Percentiles rank a stretch among this genome's conserved stretches.
phyloP scores from a whole-genome alignment of 1,284 basidiomycete genomes.

The Cryptococcus floricola region DNA sequence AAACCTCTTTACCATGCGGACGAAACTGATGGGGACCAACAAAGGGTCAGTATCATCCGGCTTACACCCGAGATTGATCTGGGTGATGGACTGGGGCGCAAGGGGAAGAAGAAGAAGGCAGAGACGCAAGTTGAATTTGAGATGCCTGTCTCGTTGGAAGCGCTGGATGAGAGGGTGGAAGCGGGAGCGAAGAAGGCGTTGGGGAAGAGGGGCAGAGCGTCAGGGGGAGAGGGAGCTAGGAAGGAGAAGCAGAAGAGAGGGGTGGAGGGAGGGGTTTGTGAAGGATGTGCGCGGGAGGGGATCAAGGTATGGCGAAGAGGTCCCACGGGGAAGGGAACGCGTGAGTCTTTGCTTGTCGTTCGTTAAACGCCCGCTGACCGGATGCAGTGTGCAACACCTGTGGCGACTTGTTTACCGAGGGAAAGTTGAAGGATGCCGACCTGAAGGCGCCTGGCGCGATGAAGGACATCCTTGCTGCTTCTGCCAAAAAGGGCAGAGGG shows the following conservation, averaged over 20 bases:
- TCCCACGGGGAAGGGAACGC: constrained; percentile 34
- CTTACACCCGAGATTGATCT: constrained; percentile 15
- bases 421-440: constrained; percentile 26
- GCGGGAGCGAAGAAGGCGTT: constrained; percentile 24
- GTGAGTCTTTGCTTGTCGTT: constrained; percentile 24
- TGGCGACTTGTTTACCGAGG: constrained; percentile 36
- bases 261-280: constrained; percentile 28
- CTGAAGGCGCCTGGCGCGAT: constrained; percentile 35
- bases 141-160: constrained; percentile 42
- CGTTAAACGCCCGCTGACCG: constrained; percentile 2
- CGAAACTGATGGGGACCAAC: constrained; percentile 7
- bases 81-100: constrained; percentile 5
- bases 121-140: constrained; percentile 40
- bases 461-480: constrained; percentile 4
- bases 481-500: not conserved
- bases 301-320: constrained; percentile 43
- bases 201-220: constrained; percentile 3
- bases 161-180: constrained; percentile 42
- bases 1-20: constrained; percentile 29
- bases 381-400: constrained; percentile 40
- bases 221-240: constrained; percentile 5
- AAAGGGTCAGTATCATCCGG: not conserved
- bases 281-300: constrained; percentile 35
- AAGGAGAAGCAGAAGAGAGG: constrained; percentile 18
- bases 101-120: constrained; percentile 12